Base-by-base conservation (phyloP, 2,329 filamentous ascomycete genomes). In the Tolypocladium pustulatum region DNA sequence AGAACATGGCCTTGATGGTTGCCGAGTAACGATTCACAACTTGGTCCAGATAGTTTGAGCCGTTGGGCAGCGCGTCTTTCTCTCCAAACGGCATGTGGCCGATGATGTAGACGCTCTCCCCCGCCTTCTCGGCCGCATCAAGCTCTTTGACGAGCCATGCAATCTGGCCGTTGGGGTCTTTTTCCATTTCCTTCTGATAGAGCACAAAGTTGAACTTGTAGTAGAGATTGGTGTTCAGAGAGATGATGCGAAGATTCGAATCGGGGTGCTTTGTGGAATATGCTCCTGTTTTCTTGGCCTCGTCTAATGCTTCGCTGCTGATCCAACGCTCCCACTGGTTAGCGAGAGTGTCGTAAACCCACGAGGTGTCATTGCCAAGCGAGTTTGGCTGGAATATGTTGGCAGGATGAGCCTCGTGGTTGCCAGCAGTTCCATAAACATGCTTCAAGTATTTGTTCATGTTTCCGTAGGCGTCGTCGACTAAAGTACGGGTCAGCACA, bases 161-260 rank as follows among this genome's bases (percentile, higher is more conserved):
- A 5, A 85, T 71, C 65, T 83, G 77, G 15, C 73, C 72, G 65
- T 75, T 75, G 2, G 80, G 81, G 64, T 84, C 81, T n/a, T 67
- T 72, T 79, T 79, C 2, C 74, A 72, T 52, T 36, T 58, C 57
- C 38, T 78, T 72, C 61, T 77, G 72, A 63, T 81, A 84, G 38
- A 81, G 65, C 71, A 77, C 81, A 65, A 79, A 81, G 69, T 85
- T 85, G 59, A 76, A 70, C 22, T 73, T 76, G 68, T 85, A 85
- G 69, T 79, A 83, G 59, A 83, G 67, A 65, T 84, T 82, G 27
- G 79, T 83, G 71, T 81, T 84, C 62, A 84, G 71, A 4, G 80
- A 82, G 65, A 85, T 83, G 63, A 85, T 70, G 25, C 80, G 76
- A 25, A 85, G 70, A 59, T 80, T 79, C 10, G 71, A 73, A 27